Evolutionary conservation across 805 yeast species (phyloP).

Genomic region (Saccharomycodes ludwigii): DNA sequence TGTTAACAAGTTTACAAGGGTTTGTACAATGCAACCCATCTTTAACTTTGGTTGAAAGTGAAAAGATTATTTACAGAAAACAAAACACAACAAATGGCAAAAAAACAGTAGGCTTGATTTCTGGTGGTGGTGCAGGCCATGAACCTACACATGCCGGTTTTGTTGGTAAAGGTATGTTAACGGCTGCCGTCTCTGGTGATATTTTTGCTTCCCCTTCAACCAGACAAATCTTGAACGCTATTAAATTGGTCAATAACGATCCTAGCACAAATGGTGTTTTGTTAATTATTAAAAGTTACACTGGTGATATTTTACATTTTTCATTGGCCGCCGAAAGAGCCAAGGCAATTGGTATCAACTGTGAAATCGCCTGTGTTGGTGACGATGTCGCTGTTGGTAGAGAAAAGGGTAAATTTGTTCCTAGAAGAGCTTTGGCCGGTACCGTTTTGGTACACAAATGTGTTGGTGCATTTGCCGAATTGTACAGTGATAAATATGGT

Average conservation of each 20-base stretch:
- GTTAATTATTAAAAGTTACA: constrained; percentile 79
- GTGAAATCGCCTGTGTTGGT: constrained; percentile 66
- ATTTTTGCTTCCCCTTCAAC: constrained; percentile 95
- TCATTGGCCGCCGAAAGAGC: constrained; percentile 88
- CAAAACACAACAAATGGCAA: constrained; percentile 15
- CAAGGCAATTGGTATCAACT: constrained; percentile 58
- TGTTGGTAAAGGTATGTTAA: constrained; percentile 72
- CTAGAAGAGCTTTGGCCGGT: constrained; percentile 91
- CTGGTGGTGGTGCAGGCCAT: constrained; percentile 96
- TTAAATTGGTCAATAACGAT: constrained; percentile 26
- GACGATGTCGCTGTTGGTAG: constrained; percentile 95
- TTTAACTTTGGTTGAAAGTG: constrained; percentile 24
- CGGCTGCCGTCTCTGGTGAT: constrained; percentile 83
- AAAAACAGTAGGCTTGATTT: constrained; percentile 55
- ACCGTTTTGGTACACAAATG: constrained; percentile 78
- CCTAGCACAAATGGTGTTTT: constrained; percentile 41
- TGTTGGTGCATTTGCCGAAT: constrained; percentile 59
- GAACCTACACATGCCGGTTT: constrained; percentile 91
- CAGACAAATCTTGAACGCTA: constrained; percentile 66
- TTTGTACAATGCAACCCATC: constrained; percentile 27
- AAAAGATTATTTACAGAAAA: constrained; percentile 26
- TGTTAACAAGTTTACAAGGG: constrained; percentile 26
- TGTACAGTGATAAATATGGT: constrained; percentile 27
- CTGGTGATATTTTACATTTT: constrained; percentile 89
- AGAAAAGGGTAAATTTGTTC: constrained; percentile 80